phyloP scores from a whole-genome alignment of 2,329 filamentous ascomycete genomes.

The Penicillium sumatraense region DNA sequence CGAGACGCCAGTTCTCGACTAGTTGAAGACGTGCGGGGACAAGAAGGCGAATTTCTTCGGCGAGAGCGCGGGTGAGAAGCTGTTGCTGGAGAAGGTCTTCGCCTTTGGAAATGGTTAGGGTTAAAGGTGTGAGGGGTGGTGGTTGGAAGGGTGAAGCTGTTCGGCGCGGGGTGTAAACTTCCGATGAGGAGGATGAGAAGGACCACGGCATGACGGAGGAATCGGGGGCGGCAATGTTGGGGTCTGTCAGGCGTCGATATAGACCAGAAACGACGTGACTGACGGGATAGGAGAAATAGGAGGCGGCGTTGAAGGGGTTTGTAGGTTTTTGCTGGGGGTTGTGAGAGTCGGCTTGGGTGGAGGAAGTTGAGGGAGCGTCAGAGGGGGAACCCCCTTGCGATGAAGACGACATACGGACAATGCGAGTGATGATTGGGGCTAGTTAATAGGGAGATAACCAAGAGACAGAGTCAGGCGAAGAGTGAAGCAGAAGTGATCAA shows the following conservation, averaged over 20 bases:
- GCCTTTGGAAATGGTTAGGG: slow-evolving; percentile 62
- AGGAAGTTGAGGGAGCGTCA: slow-evolving; percentile 23
- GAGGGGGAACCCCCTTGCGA: slow-evolving; percentile 21
- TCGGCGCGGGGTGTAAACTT: slow-evolving; percentile 56
- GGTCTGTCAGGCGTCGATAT: slow-evolving; percentile 66
- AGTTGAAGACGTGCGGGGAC: slow-evolving; percentile 86
- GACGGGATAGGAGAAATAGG: slow-evolving; percentile 57
- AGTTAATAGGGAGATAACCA: not conserved
- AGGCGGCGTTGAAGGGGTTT: slow-evolving; percentile 40
- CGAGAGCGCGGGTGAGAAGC: slow-evolving; percentile 73
- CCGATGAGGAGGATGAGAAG: slow-evolving; percentile 43
- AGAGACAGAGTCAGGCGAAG: not conserved
- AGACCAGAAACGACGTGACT: slow-evolving; percentile 64
- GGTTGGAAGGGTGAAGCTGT: slow-evolving; percentile 81
- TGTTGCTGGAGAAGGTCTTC: slow-evolving; percentile 58
- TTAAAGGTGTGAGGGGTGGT: slow-evolving; percentile 82
- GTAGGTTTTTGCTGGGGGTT: slow-evolving; percentile 26
- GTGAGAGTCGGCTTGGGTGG: slow-evolving; percentile 28
- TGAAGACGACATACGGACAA: slow-evolving; percentile 30
- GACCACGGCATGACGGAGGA: slow-evolving; percentile 35
- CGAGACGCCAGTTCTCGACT: slow-evolving; percentile 80
- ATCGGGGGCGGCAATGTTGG: slow-evolving; percentile 26
- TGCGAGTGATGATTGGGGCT: not conserved
- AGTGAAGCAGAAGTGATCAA: not conserved
- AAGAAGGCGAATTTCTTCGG: slow-evolving; percentile 90